Evolutionary conservation across 352 stramenopile species (phyloP).

Genomic region (Sclerospora graminicola): DNA sequence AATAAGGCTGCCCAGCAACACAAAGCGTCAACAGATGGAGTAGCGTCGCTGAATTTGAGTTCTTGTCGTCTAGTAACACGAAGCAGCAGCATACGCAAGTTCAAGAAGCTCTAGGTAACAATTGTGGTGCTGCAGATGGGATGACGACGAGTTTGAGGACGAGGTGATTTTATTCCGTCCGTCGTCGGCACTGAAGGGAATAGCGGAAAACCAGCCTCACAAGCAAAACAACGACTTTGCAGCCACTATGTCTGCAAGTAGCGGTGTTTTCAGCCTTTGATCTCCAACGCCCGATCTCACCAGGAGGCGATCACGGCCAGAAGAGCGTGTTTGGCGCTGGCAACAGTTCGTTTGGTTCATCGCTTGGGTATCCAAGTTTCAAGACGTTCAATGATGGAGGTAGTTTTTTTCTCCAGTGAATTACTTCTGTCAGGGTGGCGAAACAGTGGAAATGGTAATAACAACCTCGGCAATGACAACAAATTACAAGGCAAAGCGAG

Average conservation of each 20-base stretch:
- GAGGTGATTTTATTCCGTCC: constrained; percentile 82
- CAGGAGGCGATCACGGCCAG: constrained; percentile 10
- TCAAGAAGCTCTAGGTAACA: constrained; percentile 4
- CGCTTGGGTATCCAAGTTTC: constrained; percentile 55
- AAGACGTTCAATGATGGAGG: constrained; percentile 43
- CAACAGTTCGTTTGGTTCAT: constrained; percentile 29
- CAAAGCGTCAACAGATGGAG: constrained; percentile 5
- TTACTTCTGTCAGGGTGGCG: constrained; percentile 43
- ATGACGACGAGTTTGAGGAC: constrained; percentile 71
- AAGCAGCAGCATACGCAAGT: constrained; percentile 9
- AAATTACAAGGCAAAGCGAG: too few species aligned
- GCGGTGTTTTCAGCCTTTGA: constrained; percentile 22
- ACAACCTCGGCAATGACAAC: constrained; percentile 5
- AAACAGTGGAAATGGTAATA: constrained; percentile 16
- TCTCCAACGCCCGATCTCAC: constrained; percentile 19
- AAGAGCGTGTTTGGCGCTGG: constrained; percentile 24
- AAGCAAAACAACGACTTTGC: constrained; percentile 11
- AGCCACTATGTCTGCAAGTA: constrained; percentile 8
- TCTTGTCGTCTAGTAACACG: constrained; percentile 12
- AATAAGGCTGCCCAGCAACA: constrained; percentile 8
- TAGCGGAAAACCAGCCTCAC: constrained; percentile 13
- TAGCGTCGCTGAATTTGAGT: constrained; percentile 24
- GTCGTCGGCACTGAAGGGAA: constrained; percentile 25
- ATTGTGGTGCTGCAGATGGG: constrained; percentile 4
- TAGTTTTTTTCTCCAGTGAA: constrained; percentile 29